Conservation (phyloP, 176 grass and related monocot genomes). For the Typha latifolia region DNA sequence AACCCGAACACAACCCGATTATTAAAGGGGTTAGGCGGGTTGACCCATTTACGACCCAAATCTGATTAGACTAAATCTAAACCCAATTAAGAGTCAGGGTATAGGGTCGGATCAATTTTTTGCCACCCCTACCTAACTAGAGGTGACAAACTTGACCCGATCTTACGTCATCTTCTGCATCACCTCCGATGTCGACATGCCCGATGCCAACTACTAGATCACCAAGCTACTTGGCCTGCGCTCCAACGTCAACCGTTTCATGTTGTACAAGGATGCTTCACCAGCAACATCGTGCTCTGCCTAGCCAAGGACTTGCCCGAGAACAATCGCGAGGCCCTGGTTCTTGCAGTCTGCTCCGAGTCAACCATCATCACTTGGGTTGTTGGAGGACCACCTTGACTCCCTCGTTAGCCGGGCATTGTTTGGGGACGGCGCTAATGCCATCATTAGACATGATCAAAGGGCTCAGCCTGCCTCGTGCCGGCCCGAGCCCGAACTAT, state of each 20-base stretch:
- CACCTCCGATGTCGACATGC: background rate
- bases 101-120: no score
- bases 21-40: no score
- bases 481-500: background rate
- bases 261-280: background rate
- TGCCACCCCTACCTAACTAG: no score
- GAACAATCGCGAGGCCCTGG: background rate
- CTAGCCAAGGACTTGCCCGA: background rate
- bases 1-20: no score
- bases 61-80: no score
- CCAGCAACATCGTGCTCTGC: background rate
- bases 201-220: background rate
- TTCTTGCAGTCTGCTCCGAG: background rate
- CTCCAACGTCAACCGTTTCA: background rate
- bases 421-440: background rate
- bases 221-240: background rate
- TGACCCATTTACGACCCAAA: no score
- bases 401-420: background rate
- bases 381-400: background rate
- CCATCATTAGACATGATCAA: background rate
- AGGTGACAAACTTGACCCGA: no score
- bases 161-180: background rate
- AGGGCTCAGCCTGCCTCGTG: background rate
- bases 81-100: no score
- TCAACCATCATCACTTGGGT: background rate